Evolutionary conservation across 768 basidiomycete genomes (phyloP), one percentile per base, ranked within the genome.

Genomic region (Russula sp.): DNA sequence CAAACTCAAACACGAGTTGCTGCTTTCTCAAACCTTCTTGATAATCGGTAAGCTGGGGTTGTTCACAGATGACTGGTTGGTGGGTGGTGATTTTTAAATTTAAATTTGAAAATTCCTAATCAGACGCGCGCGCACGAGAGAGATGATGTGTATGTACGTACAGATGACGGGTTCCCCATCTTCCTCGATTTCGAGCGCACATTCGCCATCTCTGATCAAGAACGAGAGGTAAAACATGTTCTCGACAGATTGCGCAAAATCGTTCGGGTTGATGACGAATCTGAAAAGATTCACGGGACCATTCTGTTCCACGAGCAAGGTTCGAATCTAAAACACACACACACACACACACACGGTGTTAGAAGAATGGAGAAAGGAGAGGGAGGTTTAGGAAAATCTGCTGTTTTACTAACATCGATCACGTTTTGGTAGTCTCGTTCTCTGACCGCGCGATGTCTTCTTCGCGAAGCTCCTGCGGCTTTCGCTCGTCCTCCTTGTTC

Each of bases 161-260:
- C 92, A 88, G 53, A 95, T 84, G 22, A 86, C 73, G 8, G 92
- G 88, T 69, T 91, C 86, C 0, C 87, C 89, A 0, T 88, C 79
- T 9, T 84, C 78, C 36, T 81, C 78, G 7, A 83, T 81, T 67
- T 93, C 88, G 32, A 92, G 78, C 13, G 88, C 87, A 63, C 87
- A 91, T 71, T 84, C 83, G 2, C 89, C 93, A 67, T 95, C 91
- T 34, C 90, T 83, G 52, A 97, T 90, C 66, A 97, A 80, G 77
- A 99, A 98, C 0, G 92, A 93, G 2, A 96, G 80, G 71, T 97
- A 94, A 74, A 99, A 98, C 26, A 96, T 79, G 73, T 99, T 99
- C 76, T 99, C 97, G 14, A 98, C 93, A 0, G 91, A 92, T 72
- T 99, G 96, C 0, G 88, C 89, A 72, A 92, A 99, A 70, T 90